Evolutionary conservation across 2,329 filamentous ascomycete genomes (phyloP).

Genomic region (Neurospora sp.): DNA sequence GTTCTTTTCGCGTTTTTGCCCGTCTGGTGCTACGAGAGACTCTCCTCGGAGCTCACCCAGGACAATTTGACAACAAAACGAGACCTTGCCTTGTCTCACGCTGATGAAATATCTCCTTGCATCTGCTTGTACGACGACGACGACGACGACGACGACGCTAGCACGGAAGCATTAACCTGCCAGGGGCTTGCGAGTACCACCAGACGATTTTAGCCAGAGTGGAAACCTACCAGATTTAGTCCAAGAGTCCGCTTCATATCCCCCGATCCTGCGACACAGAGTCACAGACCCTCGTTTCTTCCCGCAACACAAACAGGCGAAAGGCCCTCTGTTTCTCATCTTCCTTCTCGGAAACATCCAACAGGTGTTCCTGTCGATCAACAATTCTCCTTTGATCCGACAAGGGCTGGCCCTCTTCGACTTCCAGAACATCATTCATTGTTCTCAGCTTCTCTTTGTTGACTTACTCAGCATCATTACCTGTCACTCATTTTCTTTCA

Average conservation of each 20-base stretch:
- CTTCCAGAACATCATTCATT: conserved; percentile 12
- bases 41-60: background rate
- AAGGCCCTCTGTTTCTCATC: conserved; percentile 14
- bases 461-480: background rate
- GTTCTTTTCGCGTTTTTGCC: conserved; percentile 2
- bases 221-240: conserved; percentile 2
- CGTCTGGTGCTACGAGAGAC: background rate
- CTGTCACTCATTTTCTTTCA: background rate
- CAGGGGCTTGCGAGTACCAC: conserved; percentile 14
- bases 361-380: conserved; percentile 30
- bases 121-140: background rate
- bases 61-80: background rate
- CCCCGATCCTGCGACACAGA: conserved; percentile 30
- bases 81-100: background rate
- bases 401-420: conserved; percentile 24
- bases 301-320: background rate
- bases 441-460: conserved; percentile 2
- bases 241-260: conserved; percentile 10
- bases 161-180: conserved; percentile 4
- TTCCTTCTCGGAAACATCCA: conserved; percentile 17
- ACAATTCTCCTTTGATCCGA: conserved; percentile 15
- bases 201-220: conserved; percentile 2
- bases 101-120: background rate
- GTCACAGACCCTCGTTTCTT: conserved; percentile 4
- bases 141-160: background rate